Conservation (phyloP, 768 basidiomycete species). For the Bullera alba region DNA sequence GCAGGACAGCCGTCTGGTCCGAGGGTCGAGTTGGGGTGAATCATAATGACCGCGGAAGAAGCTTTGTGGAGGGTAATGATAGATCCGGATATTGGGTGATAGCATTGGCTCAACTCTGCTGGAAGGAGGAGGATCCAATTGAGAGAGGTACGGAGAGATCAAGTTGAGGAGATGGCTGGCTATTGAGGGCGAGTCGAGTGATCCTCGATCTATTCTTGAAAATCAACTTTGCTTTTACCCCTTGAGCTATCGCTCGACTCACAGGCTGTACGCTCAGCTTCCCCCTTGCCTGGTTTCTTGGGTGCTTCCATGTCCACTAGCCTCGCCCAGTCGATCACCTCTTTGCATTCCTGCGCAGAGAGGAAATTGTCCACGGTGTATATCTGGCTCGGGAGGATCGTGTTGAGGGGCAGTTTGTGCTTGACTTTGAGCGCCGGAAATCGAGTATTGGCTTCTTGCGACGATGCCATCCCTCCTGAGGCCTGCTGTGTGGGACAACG, state of each 20-base stretch:
- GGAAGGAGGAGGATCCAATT: background rate
- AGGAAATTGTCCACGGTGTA: slow-evolving; percentile 21
- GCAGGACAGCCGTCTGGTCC: slow-evolving; percentile 9
- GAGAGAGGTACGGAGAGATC: slow-evolving; percentile 10
- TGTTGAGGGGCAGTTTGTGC: background rate
- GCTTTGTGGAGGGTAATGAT: slow-evolving; percentile 20
- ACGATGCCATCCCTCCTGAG: too few species aligned
- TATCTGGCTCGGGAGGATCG: slow-evolving; percentile 13
- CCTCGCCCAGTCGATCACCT: slow-evolving; percentile 5
- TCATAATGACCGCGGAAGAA: slow-evolving; percentile 26
- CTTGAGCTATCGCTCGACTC: slow-evolving; percentile 5
- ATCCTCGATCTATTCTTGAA: slow-evolving; percentile 9
- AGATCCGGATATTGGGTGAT: slow-evolving; percentile 26
- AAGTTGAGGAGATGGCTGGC: slow-evolving; percentile 7
- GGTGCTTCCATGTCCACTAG: slow-evolving; percentile 14
- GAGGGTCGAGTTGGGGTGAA: slow-evolving; percentile 12
- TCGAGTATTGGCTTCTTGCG: background rate
- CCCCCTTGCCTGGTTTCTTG: slow-evolving; percentile 21
- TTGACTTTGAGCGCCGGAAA: background rate
- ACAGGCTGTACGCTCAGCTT: slow-evolving; percentile 28
- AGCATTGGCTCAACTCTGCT: background rate
- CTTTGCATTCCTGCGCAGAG: slow-evolving; percentile 1
- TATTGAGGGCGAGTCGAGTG: slow-evolving; percentile 13
- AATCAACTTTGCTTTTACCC: background rate
- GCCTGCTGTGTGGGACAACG: too few species aligned